Evolutionary conservation across 1,139 yeast genomes (phyloP).

Genomic region (Magnusiomyces fungicola): DNA sequence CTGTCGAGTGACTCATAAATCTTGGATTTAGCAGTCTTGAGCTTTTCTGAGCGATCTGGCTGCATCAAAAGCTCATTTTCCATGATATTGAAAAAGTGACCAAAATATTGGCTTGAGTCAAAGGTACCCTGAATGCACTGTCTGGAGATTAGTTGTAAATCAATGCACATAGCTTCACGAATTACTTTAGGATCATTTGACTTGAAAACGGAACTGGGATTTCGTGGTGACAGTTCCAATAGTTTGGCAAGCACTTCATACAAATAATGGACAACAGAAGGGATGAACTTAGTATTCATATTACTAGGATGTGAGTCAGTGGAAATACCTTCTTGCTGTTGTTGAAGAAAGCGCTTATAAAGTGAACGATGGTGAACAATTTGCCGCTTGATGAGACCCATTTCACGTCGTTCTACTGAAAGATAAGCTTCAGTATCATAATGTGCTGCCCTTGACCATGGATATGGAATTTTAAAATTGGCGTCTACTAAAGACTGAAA

Average conservation of each 20-base stretch:
- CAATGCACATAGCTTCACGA: not conserved
- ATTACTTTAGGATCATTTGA: too few species aligned
- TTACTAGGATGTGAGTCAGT: too few species aligned
- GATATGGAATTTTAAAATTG: not conserved
- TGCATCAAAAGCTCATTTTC: not conserved
- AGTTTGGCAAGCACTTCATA: not conserved
- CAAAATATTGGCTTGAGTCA: not conserved
- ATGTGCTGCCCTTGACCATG: not conserved
- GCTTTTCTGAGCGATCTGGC: not conserved
- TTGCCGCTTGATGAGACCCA: conserved; percentile 3
- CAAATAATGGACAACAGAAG: not conserved
- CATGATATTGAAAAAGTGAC: not conserved
- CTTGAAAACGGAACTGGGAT: too few species aligned
- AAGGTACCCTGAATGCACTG: not conserved
- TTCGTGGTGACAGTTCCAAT: too few species aligned
- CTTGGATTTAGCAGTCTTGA: not conserved
- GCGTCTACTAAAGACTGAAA: not conserved
- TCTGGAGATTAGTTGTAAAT: not conserved
- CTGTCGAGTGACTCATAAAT: not conserved
- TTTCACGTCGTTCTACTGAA: not conserved
- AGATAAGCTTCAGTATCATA: not conserved
- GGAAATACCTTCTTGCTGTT: too few species aligned
- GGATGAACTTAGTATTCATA: too few species aligned
- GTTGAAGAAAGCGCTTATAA: too few species aligned
- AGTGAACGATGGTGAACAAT: too few species aligned